A percentile compares a stretch with the other conserved stretches of the same genome.
Conservation (phyloP, 2,329 filamentous ascomycete species). For the Sarocladium strictum region DNA sequence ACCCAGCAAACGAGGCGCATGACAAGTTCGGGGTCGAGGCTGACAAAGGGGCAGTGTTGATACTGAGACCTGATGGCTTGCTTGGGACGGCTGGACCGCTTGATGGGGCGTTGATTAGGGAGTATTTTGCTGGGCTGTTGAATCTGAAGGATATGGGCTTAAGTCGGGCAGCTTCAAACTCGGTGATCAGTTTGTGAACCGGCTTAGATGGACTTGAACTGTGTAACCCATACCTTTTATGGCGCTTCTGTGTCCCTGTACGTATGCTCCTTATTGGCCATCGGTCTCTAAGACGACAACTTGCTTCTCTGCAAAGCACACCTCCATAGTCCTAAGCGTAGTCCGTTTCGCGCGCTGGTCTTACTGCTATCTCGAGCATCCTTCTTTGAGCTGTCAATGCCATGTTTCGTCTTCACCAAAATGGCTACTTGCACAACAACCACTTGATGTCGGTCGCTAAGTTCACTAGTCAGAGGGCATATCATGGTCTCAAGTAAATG, state of each 20-base stretch:
- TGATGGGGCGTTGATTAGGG: conserved; percentile 12
- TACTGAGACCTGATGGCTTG: conserved; percentile 22
- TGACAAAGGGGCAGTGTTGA: conserved; percentile 16
- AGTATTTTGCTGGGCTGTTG: conserved; percentile 12
- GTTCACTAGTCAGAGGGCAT: not conserved
- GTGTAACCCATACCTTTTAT: too few relatives aligned
- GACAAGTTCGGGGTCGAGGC: conserved; percentile 19
- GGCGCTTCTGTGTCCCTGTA: too few relatives aligned
- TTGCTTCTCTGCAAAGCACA: too few relatives aligned
- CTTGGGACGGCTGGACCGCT: conserved; percentile 12
- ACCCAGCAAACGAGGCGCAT: conserved; percentile 24
- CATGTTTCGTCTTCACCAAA: not conserved
- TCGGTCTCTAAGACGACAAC: too few relatives aligned
- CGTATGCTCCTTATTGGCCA: too few relatives aligned
- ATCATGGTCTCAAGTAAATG: conserved; percentile 15
- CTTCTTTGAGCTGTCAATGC: not conserved
- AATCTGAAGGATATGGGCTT: not conserved
- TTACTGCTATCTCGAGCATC: too few relatives aligned
- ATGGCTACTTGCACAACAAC: not conserved
- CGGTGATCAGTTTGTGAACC: not conserved
- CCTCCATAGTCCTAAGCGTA: too few relatives aligned
- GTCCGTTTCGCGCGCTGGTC: too few relatives aligned
- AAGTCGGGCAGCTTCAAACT: not conserved
- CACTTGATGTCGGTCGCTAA: not conserved
- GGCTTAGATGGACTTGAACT: too few relatives aligned